Evolutionary conservation across 2,329 filamentous ascomycete genomes (phyloP).

Genomic region (Trichophaea hybrida): DNA sequence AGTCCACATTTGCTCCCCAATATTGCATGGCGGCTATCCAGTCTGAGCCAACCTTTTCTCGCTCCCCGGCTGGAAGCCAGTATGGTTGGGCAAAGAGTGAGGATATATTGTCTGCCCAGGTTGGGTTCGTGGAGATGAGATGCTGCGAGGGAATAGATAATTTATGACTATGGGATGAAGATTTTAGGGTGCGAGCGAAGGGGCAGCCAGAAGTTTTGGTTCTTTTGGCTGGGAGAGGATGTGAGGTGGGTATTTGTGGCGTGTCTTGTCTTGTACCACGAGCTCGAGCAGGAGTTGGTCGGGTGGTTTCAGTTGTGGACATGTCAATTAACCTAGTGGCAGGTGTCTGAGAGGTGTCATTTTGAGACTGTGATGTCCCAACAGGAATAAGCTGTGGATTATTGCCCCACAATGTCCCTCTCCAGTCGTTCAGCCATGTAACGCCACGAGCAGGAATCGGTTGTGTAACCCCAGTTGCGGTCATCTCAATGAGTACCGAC

Average conservation of each 20-base stretch:
- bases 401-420: not conserved
- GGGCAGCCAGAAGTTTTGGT: not conserved
- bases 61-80: constrained; percentile 8
- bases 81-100: constrained; percentile 14
- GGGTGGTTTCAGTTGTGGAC: not conserved
- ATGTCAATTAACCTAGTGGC: not conserved
- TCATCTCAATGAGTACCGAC: constrained; percentile 1
- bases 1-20: constrained; percentile 2
- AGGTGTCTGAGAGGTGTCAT: not conserved
- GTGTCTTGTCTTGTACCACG: too few species aligned
- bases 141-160: not conserved
- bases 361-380: not conserved
- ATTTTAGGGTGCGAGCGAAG: not conserved
- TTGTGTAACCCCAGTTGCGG: not conserved
- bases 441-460: not conserved
- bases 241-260: not conserved
- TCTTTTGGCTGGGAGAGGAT: not conserved
- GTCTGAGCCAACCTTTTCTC: not conserved
- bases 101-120: constrained; percentile 15
- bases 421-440: not conserved
- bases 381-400: not conserved
- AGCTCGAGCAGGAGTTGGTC: not conserved
- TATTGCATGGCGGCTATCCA: constrained; percentile 14
- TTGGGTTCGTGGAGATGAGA: constrained; percentile 5
- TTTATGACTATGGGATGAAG: not conserved